Conservation (phyloP, 1,284 basidiomycete species). For the Ceratobasidium theobromae region DNA sequence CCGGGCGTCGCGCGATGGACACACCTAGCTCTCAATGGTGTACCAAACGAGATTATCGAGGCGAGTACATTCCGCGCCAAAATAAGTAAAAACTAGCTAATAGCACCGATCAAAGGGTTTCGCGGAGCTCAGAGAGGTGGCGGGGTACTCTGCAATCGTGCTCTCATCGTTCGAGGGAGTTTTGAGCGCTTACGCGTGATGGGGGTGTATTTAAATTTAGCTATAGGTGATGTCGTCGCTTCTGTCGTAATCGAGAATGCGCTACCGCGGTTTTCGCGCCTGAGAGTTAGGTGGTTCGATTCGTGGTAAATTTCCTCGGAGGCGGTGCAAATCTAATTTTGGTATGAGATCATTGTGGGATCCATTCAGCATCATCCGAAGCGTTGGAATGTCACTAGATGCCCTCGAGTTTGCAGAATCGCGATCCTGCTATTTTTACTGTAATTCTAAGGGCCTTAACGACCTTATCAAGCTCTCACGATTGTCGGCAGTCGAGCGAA, state of each 20-base stretch:
- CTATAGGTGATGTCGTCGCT: slow-evolving; percentile 1
- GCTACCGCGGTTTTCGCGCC: too few relatives aligned
- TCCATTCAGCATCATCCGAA: too few relatives aligned
- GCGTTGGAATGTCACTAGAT: too few relatives aligned
- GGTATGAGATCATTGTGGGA: too few relatives aligned
- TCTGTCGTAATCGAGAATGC: not conserved
- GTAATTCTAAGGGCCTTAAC: too few relatives aligned
- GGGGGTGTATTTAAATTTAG: not conserved
- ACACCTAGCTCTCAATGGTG: slow-evolving; percentile 63
- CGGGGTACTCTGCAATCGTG: slow-evolving; percentile 52
- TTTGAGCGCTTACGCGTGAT: not conserved
- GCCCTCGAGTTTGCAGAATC: too few relatives aligned
- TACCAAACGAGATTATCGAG: slow-evolving; percentile 83
- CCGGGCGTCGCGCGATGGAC: slow-evolving; percentile 79
- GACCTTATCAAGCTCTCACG: too few relatives aligned
- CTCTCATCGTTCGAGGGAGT: slow-evolving; percentile 48
- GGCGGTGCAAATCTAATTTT: too few relatives aligned
- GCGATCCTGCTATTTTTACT: too few relatives aligned
- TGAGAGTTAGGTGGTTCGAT: too few relatives aligned
- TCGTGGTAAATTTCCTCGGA: too few relatives aligned
- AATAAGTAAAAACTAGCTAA: slow-evolving; percentile 25
- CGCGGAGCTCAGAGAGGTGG: slow-evolving; percentile 50
- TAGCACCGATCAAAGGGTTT: slow-evolving; percentile 44
- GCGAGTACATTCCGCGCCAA: slow-evolving; percentile 49
- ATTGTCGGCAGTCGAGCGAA: too few relatives aligned